Percentiles rank a stretch among this genome's conserved stretches.
Evolutionary conservation across 148 eudicot species (phyloP).

Genomic region (Rhododendron vialii): DNA sequence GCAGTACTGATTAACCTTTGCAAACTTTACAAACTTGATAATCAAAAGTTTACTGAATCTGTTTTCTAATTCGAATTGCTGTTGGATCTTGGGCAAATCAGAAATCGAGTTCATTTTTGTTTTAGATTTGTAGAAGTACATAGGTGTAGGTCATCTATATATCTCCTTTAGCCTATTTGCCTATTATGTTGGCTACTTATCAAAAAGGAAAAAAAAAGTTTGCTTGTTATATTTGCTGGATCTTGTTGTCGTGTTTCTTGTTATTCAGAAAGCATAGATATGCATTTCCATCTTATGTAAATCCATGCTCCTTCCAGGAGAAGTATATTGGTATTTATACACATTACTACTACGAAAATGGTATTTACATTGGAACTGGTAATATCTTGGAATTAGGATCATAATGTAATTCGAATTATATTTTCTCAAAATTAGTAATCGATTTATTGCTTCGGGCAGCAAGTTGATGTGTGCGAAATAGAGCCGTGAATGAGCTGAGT

Average conservation of each 20-base stretch:
- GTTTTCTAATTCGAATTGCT: not conserved
- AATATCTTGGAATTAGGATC: not conserved
- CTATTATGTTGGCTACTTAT: not conserved
- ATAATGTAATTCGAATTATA: not conserved
- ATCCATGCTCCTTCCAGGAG: not conserved
- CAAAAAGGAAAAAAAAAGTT: no score
- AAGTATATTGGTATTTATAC: not conserved
- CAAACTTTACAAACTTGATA: not conserved
- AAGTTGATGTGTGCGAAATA: not conserved
- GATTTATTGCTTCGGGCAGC: not conserved
- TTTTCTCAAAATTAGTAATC: not conserved
- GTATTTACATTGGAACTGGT: not conserved
- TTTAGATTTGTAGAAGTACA: not conserved
- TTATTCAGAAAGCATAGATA: not conserved
- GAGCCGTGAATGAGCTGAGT: not conserved
- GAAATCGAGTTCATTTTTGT: not conserved
- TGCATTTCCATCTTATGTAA: not conserved
- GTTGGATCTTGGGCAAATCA: not conserved
- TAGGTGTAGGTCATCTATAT: not conserved
- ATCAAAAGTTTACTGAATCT: not conserved
- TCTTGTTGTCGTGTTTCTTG: not conserved
- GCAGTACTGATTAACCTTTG: not conserved
- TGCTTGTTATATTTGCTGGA: not conserved
- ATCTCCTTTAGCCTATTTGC: not conserved
- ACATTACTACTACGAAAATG: not conserved